These are phyloP conservation scores for Inonotus obliquus DNA, from an alignment of 1,284 basidiomycete species.

Conservation along the genomic window DNA sequence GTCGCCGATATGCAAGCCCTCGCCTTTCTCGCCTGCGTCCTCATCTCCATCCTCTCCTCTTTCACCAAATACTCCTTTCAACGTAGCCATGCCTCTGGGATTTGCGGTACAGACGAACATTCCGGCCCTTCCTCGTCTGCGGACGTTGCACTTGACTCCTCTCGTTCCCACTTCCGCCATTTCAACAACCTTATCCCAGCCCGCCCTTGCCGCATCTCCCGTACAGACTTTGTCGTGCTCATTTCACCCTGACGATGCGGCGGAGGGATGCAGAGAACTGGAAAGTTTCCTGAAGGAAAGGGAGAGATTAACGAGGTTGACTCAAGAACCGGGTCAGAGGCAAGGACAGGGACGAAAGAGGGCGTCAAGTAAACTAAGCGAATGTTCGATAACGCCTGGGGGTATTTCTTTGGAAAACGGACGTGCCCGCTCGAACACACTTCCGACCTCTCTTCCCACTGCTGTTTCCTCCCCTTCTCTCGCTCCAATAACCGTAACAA, in stretches of 20 bases:
- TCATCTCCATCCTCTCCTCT: slow-evolving; percentile 1
- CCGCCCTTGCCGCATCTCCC: slow-evolving; percentile 54
- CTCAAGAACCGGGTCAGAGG: neutral
- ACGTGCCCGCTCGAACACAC: neutral
- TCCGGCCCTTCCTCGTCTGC: slow-evolving; percentile 38
- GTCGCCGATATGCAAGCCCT: neutral
- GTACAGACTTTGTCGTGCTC: slow-evolving; percentile 53
- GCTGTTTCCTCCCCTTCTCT: neutral
- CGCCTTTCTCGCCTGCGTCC: neutral
- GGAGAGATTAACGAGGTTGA: slow-evolving; percentile 21
- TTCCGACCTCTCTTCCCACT: neutral
- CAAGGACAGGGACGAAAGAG: slow-evolving; percentile 6
- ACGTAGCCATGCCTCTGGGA: neutral
- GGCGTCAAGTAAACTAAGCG: slow-evolving; percentile 1
- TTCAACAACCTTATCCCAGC: slow-evolving; percentile 44
- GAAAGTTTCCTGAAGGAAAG: slow-evolving; percentile 51
- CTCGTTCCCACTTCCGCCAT: slow-evolving; percentile 58
- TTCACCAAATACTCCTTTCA: neutral
- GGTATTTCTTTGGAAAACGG: neutral
- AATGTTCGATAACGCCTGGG: slow-evolving; percentile 1
- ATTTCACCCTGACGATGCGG: slow-evolving; percentile 56
- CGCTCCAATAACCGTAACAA: neutral
- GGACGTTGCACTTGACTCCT: slow-evolving; percentile 53
- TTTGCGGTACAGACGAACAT: neutral
- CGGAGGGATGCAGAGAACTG: slow-evolving; percentile 50